Percentiles rank a stretch among this genome's conserved stretches.
These are phyloP conservation scores for Yamadazyma diddensiae DNA, from an alignment of 1,139 yeast genomes.

Conservation along the genomic window DNA sequence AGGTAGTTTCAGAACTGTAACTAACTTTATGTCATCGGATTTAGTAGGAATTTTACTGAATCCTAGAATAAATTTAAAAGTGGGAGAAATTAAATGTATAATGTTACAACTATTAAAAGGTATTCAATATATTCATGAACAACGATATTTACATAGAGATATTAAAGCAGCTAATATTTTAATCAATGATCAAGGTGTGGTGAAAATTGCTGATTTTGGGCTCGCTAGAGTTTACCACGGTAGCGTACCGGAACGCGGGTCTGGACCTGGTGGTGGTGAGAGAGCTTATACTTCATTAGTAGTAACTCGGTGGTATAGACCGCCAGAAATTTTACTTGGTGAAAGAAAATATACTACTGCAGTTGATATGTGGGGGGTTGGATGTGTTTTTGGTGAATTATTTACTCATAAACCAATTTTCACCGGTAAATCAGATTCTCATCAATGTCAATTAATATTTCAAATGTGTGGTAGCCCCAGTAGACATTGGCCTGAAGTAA, in stretches of 20 bases:
- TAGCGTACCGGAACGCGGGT: slow-evolving; percentile 52
- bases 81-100: slow-evolving; percentile 78
- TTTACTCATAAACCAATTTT: slow-evolving; percentile 79
- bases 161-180: slow-evolving; percentile 92
- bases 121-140: slow-evolving; percentile 74
- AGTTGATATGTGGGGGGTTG: slow-evolving; percentile 95
- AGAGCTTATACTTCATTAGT: slow-evolving; percentile 84
- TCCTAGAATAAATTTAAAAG: slow-evolving; percentile 59
- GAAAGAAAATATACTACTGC: slow-evolving; percentile 88
- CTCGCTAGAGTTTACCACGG: slow-evolving; percentile 83
- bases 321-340: slow-evolving; percentile 83
- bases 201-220: slow-evolving; percentile 92
- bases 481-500: slow-evolving; percentile 64
- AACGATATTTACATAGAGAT: slow-evolving; percentile 78
- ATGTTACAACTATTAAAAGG: slow-evolving; percentile 79
- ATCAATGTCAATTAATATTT: slow-evolving; percentile 83
- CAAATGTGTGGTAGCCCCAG: slow-evolving; percentile 79
- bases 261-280: slow-evolving; percentile 72
- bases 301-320: slow-evolving; percentile 96
- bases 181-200: slow-evolving; percentile 69
- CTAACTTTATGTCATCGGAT: slow-evolving; percentile 93
- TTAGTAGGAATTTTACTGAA: slow-evolving; percentile 89
- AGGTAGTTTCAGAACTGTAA: slow-evolving; percentile 76
- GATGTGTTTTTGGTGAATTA: slow-evolving; percentile 93
- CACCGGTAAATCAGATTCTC: slow-evolving; percentile 84